Conservation (phyloP, 306 rosid genomes). For the Alnus glutinosa region DNA sequence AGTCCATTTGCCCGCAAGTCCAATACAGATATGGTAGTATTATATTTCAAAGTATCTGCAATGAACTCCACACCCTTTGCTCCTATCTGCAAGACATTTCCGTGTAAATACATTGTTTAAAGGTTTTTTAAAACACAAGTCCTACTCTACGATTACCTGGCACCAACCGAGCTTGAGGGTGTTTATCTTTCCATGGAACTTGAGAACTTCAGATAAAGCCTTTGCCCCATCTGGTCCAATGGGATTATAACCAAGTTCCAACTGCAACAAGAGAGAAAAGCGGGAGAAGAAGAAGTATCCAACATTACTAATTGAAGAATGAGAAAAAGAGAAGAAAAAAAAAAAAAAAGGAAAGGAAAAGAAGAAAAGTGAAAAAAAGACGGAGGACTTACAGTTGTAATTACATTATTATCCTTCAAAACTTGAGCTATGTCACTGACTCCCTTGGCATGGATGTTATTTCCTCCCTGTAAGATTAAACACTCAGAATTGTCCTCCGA, state of each 20-base stretch:
- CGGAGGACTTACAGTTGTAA: constrained; percentile 67
- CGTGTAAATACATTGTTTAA: constrained; percentile 8
- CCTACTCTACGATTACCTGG: constrained; percentile 56
- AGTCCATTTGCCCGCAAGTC: constrained; percentile 94
- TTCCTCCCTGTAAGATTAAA: constrained; percentile 72
- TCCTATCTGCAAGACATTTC: constrained; percentile 63
- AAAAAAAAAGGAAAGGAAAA: background rate
- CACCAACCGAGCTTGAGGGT: constrained; percentile 99
- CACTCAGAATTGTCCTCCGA: constrained; percentile 31
- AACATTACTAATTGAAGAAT: constrained; percentile 1
- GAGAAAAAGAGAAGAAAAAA: constrained; percentile 16
- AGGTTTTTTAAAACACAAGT: background rate
- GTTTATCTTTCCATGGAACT: constrained; percentile 80
- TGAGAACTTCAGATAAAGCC: constrained; percentile 83
- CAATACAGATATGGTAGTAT: constrained; percentile 77
- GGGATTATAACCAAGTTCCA: constrained; percentile 94
- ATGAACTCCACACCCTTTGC: constrained; percentile 89
- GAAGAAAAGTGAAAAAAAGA: constrained; percentile 7
- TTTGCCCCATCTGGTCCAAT: constrained; percentile 96
- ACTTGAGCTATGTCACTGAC: constrained; percentile 65
- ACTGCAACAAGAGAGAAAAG: constrained; percentile 37
- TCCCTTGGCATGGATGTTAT: constrained; percentile 78
- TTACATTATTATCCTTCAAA: constrained; percentile 78
- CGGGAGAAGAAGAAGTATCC: background rate
- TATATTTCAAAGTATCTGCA: constrained; percentile 89